phyloP scores from a whole-genome alignment of 805 yeast species.

The Ogataea parapolymorpha region DNA sequence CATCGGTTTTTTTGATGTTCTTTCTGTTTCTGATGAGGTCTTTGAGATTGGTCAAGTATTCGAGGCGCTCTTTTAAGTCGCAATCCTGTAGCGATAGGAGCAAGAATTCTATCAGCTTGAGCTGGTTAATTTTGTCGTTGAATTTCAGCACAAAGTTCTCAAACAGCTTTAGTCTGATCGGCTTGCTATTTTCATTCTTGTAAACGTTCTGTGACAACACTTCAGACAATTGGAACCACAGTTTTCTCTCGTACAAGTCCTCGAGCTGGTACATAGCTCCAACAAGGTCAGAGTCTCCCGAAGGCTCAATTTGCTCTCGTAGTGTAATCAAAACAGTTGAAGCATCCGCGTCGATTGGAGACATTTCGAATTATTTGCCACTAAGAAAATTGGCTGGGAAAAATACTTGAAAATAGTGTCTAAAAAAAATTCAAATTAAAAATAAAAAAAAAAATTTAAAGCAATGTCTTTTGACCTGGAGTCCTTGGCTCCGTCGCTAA shows the following conservation, averaged over 20 bases:
- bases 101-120: conserved; percentile 74
- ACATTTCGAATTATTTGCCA: conserved; percentile 8
- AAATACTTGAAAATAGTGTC: conserved; percentile 1
- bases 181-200: conserved; percentile 46
- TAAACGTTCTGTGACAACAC: conserved; percentile 58
- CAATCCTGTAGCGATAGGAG: conserved; percentile 46
- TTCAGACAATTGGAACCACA: conserved; percentile 92
- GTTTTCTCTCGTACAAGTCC: conserved; percentile 79
- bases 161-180: conserved; percentile 63
- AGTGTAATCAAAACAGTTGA: conserved; percentile 53
- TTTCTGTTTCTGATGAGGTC: conserved; percentile 42
- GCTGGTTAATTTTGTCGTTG: conserved; percentile 68
- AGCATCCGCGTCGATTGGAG: conserved; percentile 35
- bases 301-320: conserved; percentile 59
- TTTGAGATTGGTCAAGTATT: conserved; percentile 43
- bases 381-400: conserved; percentile 4
- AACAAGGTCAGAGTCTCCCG: conserved; percentile 44
- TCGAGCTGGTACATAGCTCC: conserved; percentile 68
- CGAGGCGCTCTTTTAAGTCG: conserved; percentile 46
- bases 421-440: too few relatives aligned
- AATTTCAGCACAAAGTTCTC: conserved; percentile 67
- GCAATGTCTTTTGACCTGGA: conserved; percentile 18
- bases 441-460: not conserved
- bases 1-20: conserved; percentile 28
- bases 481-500: conserved; percentile 44